Percentiles rank a stretch among this genome's conserved stretches.
Evolutionary conservation across 2,329 filamentous ascomycete species (phyloP).

Genomic region (Hypoxylon sp.): DNA sequence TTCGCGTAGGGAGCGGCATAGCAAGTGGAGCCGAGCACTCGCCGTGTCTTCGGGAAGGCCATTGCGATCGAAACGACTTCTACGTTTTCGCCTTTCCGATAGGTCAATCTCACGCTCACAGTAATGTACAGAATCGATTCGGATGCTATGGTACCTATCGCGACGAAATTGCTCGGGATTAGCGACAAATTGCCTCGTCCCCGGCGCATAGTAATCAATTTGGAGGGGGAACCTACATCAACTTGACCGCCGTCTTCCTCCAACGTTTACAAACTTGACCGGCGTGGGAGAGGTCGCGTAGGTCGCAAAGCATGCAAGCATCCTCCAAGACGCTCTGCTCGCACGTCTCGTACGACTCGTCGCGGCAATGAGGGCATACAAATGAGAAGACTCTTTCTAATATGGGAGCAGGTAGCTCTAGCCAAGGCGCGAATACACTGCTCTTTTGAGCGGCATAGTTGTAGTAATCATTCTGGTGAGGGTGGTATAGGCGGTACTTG

Average conservation of each 20-base stretch:
- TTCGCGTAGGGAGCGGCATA: slow-evolving; percentile 86
- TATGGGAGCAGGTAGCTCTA: slow-evolving; percentile 75
- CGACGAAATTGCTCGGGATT: slow-evolving; percentile 36
- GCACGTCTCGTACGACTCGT: slow-evolving; percentile 84
- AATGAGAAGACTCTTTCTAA: slow-evolving; percentile 83
- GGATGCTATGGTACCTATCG: slow-evolving; percentile 85
- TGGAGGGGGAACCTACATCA: slow-evolving; percentile 68
- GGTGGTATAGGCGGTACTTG: slow-evolving; percentile 51
- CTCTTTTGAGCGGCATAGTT: slow-evolving; percentile 45
- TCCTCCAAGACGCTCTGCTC: slow-evolving; percentile 84
- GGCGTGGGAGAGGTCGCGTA: slow-evolving; percentile 88
- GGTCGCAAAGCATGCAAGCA: slow-evolving; percentile 93
- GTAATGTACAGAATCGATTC: slow-evolving; percentile 95
- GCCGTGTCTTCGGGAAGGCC: slow-evolving; percentile 86
- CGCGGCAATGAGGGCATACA: slow-evolving; percentile 85
- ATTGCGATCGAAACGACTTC: slow-evolving; percentile 80
- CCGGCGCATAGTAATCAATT: neutral
- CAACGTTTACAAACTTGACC: slow-evolving; percentile 81
- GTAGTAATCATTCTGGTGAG: slow-evolving; percentile 46
- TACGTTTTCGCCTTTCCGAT: slow-evolving; percentile 82
- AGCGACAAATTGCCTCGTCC: neutral
- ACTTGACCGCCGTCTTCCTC: slow-evolving; percentile 66
- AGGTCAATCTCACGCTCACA: slow-evolving; percentile 88
- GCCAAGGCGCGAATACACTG: slow-evolving; percentile 52
- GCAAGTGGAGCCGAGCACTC: slow-evolving; percentile 79